Conservation (phyloP, 176 grass and related monocot genomes). For the Saccharum officinarum region DNA sequence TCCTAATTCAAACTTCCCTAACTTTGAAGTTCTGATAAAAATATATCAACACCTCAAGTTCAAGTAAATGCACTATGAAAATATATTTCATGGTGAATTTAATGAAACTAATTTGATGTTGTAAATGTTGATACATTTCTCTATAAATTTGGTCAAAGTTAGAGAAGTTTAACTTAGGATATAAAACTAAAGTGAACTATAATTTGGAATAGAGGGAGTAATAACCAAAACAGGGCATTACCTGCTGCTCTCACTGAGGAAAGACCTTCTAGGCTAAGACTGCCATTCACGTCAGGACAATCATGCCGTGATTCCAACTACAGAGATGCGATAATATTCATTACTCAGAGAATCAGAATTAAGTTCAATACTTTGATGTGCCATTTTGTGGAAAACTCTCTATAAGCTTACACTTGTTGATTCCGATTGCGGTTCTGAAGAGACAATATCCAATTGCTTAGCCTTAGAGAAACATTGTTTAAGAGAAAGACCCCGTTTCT, state of each 20-base stretch:
- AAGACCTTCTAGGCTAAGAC: constrained; percentile 30
- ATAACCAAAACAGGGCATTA: constrained; percentile 18
- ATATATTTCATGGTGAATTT: not conserved
- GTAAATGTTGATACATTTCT: not conserved
- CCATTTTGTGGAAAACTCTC: constrained; percentile 27
- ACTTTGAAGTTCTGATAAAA: not conserved
- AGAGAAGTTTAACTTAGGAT: not conserved
- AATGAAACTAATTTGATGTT: not conserved
- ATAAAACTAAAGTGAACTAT: not conserved
- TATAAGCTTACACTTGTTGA: constrained; percentile 48
- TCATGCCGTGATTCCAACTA: constrained; percentile 36
- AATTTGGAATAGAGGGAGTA: not conserved
- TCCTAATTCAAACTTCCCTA: not conserved
- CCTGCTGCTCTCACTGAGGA: constrained; percentile 34
- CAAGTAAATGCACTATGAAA: not conserved
- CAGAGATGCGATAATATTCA: constrained; percentile 30
- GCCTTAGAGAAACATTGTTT: constrained; percentile 38
- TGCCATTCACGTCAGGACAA: constrained; percentile 26
- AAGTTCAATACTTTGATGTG: not conserved
- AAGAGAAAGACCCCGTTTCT: constrained; percentile 49
- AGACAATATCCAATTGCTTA: constrained; percentile 31
- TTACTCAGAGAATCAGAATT: constrained; percentile 13
- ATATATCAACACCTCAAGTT: not conserved
- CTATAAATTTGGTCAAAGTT: not conserved
- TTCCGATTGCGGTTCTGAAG: constrained; percentile 31